Evolutionary conservation across 176 grass and related monocot species (phyloP).

Genomic region (Juncus effusus): DNA sequence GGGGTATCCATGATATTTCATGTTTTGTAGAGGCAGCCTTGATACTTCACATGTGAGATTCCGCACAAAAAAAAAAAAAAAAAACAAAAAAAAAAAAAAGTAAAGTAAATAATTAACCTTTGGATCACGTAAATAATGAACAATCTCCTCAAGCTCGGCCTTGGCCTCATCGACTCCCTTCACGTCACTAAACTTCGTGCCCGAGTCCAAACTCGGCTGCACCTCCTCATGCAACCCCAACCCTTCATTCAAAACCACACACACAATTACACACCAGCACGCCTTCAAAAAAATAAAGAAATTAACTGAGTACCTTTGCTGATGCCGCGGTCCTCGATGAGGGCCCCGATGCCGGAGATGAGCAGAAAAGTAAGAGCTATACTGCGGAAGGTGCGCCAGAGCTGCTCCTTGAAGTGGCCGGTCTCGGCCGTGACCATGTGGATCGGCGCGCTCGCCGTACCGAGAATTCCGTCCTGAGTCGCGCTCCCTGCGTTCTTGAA

Average conservation of each 20-base stretch:
- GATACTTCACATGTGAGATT: neutral
- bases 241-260: conserved; percentile 29
- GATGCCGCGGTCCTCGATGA: conserved; percentile 90
- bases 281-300: conserved; percentile 16
- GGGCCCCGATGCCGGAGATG: conserved; percentile 86
- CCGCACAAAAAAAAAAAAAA: neutral
- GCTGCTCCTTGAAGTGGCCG: conserved; percentile 83
- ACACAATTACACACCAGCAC: neutral
- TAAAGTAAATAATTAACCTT: conserved; percentile 50
- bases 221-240: conserved; percentile 88
- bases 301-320: conserved; percentile 58
- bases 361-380: conserved; percentile 86
- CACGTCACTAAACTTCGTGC: conserved; percentile 89
- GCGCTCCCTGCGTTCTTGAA: conserved; percentile 46
- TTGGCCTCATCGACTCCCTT: conserved; percentile 97
- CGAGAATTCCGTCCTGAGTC: conserved; percentile 77
- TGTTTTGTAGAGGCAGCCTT: neutral
- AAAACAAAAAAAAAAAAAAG: conserved; percentile 3
- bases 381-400: conserved; percentile 91
- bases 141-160: conserved; percentile 97
- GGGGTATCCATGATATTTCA: neutral
- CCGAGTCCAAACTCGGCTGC: conserved; percentile 77
- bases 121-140: conserved; percentile 95
- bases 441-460: conserved; percentile 72
- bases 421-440: conserved; percentile 84